These are phyloP conservation scores for Angomonas deanei DNA, from an alignment of 208 protist species.

Conservation along the genomic window DNA sequence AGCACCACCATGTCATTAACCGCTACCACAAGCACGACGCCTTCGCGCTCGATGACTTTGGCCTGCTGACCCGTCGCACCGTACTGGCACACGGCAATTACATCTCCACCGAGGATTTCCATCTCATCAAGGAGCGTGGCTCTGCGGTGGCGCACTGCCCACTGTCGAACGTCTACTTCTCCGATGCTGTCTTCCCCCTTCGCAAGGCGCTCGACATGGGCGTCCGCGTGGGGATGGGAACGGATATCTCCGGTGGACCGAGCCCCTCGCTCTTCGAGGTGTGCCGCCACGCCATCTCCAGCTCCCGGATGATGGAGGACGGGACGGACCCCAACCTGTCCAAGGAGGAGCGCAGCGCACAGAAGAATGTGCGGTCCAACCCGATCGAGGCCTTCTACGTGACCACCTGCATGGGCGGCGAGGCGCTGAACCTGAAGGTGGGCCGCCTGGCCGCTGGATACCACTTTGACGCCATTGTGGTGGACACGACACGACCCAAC, in stretches of 20 bases:
- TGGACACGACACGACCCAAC: constrained; percentile 52
- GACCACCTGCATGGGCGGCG: constrained; percentile 84
- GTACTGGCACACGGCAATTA: constrained; percentile 90
- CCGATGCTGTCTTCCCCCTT: constrained; percentile 68
- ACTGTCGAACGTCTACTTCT: constrained; percentile 90
- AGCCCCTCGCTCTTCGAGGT: constrained; percentile 79
- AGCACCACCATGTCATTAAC: constrained; percentile 89
- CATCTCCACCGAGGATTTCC: constrained; percentile 79
- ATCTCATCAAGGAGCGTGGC: constrained; percentile 45
- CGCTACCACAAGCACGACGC: constrained; percentile 81
- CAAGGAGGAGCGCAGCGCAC: constrained; percentile 20
- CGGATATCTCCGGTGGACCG: constrained; percentile 91
- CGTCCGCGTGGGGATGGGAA: constrained; percentile 90
- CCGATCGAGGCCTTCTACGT: constrained; percentile 80
- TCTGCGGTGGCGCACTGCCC: constrained; percentile 89
- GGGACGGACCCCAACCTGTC: constrained; percentile 32
- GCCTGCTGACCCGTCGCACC: constrained; percentile 72
- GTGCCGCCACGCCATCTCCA: constrained; percentile 70
- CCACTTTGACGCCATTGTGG: constrained; percentile 82
- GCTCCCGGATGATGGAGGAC: constrained; percentile 52
- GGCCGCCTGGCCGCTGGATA: constrained; percentile 85
- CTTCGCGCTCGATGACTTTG: constrained; percentile 73
- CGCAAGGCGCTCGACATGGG: constrained; percentile 47
- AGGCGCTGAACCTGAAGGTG: constrained; percentile 80
- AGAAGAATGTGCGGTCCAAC: constrained; percentile 25